Evolutionary conservation across 768 basidiomycete genomes (phyloP), one percentile per base, ranked within the genome.

Genomic region (Nevesoporus exiguus): DNA sequence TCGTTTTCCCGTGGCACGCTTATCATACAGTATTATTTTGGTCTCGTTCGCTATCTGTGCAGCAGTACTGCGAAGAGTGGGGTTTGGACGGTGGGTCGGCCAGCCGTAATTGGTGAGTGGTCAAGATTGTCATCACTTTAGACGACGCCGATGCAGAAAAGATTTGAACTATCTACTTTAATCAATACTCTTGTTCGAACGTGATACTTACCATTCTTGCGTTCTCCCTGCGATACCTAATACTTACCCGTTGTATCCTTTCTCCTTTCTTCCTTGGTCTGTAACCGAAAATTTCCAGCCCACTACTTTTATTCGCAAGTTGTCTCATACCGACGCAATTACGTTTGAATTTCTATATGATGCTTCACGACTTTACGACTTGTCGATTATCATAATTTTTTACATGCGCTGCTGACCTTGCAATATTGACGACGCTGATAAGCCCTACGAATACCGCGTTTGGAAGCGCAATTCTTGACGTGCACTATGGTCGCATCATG

Each of bases 1-100:
- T 19, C 29, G 34, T 17, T 47, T 58, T 14, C 40, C 45, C 3
- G 17, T 59, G 13, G 49, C 40, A 19, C 66, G 55, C 27, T 31
- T 62, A 45, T 62, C 68, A 7, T 70, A 61, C 49, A 52, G 19
- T 13, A 40, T 71, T 19, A 36, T 70, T 22, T 14, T 64, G 33
- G 45, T 71, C 41, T 71, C 68, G 21, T 64, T 70, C 25, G 60
- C 64, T 21, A 37, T 69, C 19, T 70, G 68, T 46, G 59, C 60
- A 24, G 59, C 58, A 30, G 45, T 71, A 30, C 52, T 70, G 39
- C 63, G 70, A 30, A 66, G 57, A 41, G 47, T 64, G 29, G 60
- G 60, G 2, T 55, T 68, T 34, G 69, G 63, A 7, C 53, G 57
- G 36, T 69, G 65, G 60, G 22, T 57, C 27, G 59, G 63, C 37